Percentiles rank a stretch among this genome's conserved stretches.
These are phyloP conservation scores for Chamaecyparis obtusa DNA, from an alignment of 75 land plant genomes.

Conservation along the genomic window DNA sequence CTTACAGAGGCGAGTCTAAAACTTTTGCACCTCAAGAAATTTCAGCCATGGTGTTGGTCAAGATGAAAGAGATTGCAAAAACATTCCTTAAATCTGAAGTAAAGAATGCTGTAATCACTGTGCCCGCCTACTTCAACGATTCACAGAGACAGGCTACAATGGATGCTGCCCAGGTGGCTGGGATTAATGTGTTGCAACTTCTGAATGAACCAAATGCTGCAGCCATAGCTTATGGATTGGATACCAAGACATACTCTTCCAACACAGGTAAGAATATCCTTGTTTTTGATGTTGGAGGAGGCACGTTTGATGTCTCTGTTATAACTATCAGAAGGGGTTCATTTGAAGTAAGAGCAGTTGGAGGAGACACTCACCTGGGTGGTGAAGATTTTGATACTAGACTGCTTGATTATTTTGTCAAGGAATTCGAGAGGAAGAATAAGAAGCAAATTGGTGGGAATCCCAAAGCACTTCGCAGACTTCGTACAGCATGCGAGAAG, in stretches of 20 bases:
- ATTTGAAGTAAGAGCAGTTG: conserved; percentile 13
- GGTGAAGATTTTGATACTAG: conserved; percentile 14
- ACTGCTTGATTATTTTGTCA: conserved; percentile 24
- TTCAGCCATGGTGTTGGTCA: too few relatives aligned
- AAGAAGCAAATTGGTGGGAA: conserved; percentile 24
- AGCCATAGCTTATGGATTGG: conserved; percentile 21
- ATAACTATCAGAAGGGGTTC: neutral
- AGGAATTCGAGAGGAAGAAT: conserved; percentile 34
- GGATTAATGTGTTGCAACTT: conserved; percentile 32
- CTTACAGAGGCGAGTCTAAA: conserved; percentile 7
- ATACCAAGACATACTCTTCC: conserved; percentile 38
- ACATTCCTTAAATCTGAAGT: conserved; percentile 26
- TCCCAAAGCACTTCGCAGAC: conserved; percentile 28
- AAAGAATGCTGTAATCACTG: conserved; percentile 9
- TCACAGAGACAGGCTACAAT: conserved; percentile 25
- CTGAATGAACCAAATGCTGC: too few relatives aligned
- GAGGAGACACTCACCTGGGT: too few relatives aligned
- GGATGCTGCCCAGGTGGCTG: conserved; percentile 36
- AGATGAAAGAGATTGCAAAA: conserved; percentile 18
- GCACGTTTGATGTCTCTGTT: conserved; percentile 11
- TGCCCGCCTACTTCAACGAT: conserved; percentile 24
- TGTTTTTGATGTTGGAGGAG: conserved; percentile 24
- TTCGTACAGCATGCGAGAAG: conserved; percentile 34
- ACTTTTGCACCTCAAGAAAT: conserved; percentile 33
- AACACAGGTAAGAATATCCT: conserved; percentile 2